Conservation (phyloP, 2,329 filamentous ascomycete species). For the Trichophyton mentagrophytes region DNA sequence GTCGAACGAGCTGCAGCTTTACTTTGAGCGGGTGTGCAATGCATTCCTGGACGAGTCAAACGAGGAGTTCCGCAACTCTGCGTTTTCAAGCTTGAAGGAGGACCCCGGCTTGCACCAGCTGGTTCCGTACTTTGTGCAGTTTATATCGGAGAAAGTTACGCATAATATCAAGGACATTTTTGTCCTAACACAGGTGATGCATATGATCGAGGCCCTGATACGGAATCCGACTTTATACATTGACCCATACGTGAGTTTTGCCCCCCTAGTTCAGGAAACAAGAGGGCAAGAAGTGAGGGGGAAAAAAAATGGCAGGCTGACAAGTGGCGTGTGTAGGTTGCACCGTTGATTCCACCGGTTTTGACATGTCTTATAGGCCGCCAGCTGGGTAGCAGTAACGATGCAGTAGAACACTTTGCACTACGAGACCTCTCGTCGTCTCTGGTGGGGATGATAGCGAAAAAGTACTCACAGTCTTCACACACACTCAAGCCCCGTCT, state of each 20-base stretch:
- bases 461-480: slow-evolving; percentile 69
- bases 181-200: slow-evolving; percentile 81
- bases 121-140: slow-evolving; percentile 91
- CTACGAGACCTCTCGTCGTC: slow-evolving; percentile 76
- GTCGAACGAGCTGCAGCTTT: slow-evolving; percentile 88
- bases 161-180: slow-evolving; percentile 86
- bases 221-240: slow-evolving; percentile 69
- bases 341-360: slow-evolving; percentile 66
- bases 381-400: slow-evolving; percentile 52
- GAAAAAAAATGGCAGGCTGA: background rate
- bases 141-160: slow-evolving; percentile 89
- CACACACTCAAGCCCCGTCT: slow-evolving; percentile 75
- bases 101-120: slow-evolving; percentile 92
- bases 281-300: background rate
- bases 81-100: slow-evolving; percentile 68
- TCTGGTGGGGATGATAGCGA: slow-evolving; percentile 64
- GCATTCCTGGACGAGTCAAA: slow-evolving; percentile 74
- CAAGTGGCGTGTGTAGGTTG: slow-evolving; percentile 30
- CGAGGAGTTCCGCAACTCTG: slow-evolving; percentile 75
- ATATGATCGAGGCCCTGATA: slow-evolving; percentile 70
- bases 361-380: slow-evolving; percentile 83
- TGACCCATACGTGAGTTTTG: slow-evolving; percentile 45
- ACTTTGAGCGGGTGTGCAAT: slow-evolving; percentile 88
- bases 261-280: background rate
- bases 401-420: slow-evolving; percentile 53